Evolutionary conservation across 2,329 filamentous ascomycete species (phyloP), one percentile per base, ranked within the genome.

Genomic region (Calonectria fujianensis): DNA sequence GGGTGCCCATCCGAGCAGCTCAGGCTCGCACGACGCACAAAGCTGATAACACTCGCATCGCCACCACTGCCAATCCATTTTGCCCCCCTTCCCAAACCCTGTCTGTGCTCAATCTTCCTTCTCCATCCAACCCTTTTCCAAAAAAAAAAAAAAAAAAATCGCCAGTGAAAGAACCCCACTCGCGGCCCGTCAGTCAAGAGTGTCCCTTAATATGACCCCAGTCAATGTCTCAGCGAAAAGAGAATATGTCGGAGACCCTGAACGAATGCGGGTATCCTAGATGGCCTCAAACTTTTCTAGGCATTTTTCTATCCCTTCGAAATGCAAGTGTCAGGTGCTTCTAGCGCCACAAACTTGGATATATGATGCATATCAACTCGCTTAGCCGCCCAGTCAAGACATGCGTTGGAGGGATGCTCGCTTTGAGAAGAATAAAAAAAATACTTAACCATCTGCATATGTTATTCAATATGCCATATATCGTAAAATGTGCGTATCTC

Each of bases 201-300:
- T 63, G 37, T 63, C 35, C 57, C 57, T 61, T 35, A 48, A 35
- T 48, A 51, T 61, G 29, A 8, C n/a, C 39, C 24, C 32, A 68
- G 41, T 68, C 45, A 35, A 52, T 68, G 64, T 72, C 63, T 68
- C 52, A 72, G 52, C 14, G 41, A 57, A 67, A 35, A 68, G 41
- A 37, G n/a, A 32, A 61, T 45, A 31, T 61, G 16, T 37, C 35
- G 32, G 27, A 45, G 27, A 45, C 48, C 35, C 69, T 27, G 32
- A 50, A 24, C 31, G 48, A 48, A 35, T 54, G 32, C 61, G 39
- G 61, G 41, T 48, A 65, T 50, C 29, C 29, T 9, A 24, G 16
- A 59, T 45, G 41, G 16, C 35, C 24, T 29, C 16, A 14, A 5
- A 5, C 10, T 27, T 63, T 27, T 37, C 13, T 10, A 29, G 24